Conservation (phyloP, 306 rosid genomes). For the Glycine soja region DNA sequence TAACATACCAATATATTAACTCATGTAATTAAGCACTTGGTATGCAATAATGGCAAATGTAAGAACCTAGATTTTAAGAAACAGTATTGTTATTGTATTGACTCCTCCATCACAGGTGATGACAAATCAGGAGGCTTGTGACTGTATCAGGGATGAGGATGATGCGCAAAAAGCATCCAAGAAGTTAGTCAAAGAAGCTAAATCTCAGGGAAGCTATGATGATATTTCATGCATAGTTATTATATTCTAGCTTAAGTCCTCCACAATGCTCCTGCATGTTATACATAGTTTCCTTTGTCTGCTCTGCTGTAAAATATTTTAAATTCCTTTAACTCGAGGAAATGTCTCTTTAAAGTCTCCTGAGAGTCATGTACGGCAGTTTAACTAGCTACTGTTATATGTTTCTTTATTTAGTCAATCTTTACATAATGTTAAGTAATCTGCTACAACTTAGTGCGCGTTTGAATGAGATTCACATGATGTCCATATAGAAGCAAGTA, state of each 20-base stretch:
- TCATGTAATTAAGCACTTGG: neutral
- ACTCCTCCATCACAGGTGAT: constrained; percentile 57
- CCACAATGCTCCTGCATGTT: neutral
- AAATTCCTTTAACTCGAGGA: constrained; percentile 14
- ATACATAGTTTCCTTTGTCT: neutral
- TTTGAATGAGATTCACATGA: too few species aligned
- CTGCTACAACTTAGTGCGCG: neutral
- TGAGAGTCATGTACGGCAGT: neutral
- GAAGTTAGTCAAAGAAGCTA: constrained; percentile 54
- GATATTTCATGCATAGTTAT: constrained; percentile 73
- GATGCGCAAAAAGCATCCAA: constrained; percentile 62
- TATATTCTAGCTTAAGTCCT: constrained; percentile 50
- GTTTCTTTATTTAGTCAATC: neutral
- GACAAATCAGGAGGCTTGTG: constrained; percentile 69
- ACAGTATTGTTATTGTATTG: neutral
- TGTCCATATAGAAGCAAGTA: too few species aligned
- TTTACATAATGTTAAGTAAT: constrained; percentile 5
- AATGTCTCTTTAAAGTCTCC: neutral
- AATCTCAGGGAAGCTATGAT: constrained; percentile 56
- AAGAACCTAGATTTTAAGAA: constrained; percentile 10
- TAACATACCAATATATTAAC: neutral
- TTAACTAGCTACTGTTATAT: neutral
- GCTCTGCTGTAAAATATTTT: neutral
- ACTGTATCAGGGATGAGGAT: constrained; percentile 54
- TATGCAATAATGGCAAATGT: neutral